Evolutionary conservation across 352 stramenopile genomes (phyloP).

Genomic region (Globisporangium ultimum): DNA sequence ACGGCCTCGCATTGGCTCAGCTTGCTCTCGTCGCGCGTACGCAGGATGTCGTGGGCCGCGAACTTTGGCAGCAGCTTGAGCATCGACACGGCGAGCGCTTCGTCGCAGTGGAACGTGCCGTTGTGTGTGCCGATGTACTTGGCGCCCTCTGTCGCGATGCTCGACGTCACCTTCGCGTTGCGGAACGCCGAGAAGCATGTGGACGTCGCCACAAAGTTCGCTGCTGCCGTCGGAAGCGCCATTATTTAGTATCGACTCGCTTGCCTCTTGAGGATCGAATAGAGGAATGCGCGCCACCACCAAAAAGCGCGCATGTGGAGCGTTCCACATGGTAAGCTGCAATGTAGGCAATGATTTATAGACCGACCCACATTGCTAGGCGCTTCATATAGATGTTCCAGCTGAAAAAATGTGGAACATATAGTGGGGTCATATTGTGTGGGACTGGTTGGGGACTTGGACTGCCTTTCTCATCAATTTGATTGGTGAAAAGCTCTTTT

Average conservation of each 20-base stretch:
- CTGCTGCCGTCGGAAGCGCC: slow-evolving; percentile 62
- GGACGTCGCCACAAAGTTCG: slow-evolving; percentile 58
- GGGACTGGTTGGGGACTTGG: background rate
- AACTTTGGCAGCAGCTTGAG: slow-evolving; percentile 94
- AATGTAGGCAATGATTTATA: background rate
- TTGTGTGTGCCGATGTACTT: slow-evolving; percentile 97
- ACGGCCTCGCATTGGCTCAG: slow-evolving; percentile 94
- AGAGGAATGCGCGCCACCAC: background rate
- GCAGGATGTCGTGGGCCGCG: slow-evolving; percentile 68
- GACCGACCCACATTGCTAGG: too few relatives aligned
- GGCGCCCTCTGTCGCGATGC: slow-evolving; percentile 25
- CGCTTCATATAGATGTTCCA: too few relatives aligned
- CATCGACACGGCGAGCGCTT: slow-evolving; percentile 97
- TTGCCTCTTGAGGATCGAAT: background rate
- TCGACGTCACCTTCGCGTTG: slow-evolving; percentile 44
- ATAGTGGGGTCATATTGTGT: background rate
- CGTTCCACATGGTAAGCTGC: background rate
- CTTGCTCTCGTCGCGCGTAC: slow-evolving; percentile 88
- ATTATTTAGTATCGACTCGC: slow-evolving; percentile 21
- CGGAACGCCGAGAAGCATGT: slow-evolving; percentile 64
- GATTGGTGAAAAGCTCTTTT: slow-evolving; percentile 3
- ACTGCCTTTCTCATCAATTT: background rate
- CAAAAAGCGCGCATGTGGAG: slow-evolving; percentile 5
- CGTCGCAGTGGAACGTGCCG: slow-evolving; percentile 98
- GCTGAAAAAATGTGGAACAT: background rate